These are phyloP conservation scores for Haberlea rhodopensis DNA, from an alignment of 257 asterid species.

Conservation along the genomic window DNA sequence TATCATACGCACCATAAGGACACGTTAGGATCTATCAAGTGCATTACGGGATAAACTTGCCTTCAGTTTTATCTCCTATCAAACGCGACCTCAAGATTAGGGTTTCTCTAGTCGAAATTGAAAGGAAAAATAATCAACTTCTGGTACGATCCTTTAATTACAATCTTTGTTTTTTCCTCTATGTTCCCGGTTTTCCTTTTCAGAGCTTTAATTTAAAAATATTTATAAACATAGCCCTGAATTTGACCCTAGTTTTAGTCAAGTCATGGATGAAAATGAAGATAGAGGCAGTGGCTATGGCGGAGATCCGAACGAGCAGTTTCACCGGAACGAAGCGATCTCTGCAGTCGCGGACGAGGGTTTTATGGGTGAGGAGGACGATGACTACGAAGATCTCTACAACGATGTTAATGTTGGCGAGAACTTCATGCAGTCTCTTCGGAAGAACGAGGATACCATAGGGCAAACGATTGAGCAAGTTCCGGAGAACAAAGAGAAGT, in stretches of 20 bases:
- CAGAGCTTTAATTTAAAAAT: not conserved
- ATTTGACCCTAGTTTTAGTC: conserved; percentile 29
- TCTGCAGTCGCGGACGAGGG: conserved; percentile 80
- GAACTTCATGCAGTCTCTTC: conserved; percentile 65
- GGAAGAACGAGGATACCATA: conserved; percentile 51
- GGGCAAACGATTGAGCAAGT: conserved; percentile 40
- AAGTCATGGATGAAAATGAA: conserved; percentile 52
- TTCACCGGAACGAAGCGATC: conserved; percentile 73
- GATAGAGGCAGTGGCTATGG: conserved; percentile 46
- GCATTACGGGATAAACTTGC: not conserved
- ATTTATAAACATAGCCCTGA: conserved; percentile 9
- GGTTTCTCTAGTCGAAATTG: conserved; percentile 27
- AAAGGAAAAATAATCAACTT: not conserved
- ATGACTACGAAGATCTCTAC: conserved; percentile 91
- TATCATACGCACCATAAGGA: conserved; percentile 6
- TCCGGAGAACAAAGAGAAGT: conserved; percentile 33
- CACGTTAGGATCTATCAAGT: conserved; percentile 16
- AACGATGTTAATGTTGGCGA: conserved; percentile 96
- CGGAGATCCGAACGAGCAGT: conserved; percentile 61
- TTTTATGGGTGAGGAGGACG: conserved; percentile 77
- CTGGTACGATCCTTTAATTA: conserved; percentile 21
- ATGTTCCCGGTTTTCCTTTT: conserved; percentile 4
- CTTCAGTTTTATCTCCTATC: not conserved
- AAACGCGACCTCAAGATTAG: conserved; percentile 26
- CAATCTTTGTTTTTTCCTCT: not conserved